phyloP scores from a whole-genome alignment of 1,284 basidiomycete species.

The Malassezia sp. region DNA sequence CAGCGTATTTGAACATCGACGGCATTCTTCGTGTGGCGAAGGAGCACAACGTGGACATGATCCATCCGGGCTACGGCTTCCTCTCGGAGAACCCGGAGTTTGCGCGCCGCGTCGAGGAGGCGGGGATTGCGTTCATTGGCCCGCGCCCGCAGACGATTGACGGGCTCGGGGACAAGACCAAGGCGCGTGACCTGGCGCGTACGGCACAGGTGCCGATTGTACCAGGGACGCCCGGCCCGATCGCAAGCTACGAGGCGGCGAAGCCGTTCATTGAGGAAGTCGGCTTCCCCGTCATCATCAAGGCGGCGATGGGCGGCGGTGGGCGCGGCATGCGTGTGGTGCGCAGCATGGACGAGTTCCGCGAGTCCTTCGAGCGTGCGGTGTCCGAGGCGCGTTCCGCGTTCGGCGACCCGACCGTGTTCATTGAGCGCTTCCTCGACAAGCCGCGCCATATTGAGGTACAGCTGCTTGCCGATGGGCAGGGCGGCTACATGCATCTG shows the following conservation, averaged over 20 bases:
- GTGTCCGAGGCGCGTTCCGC: slow-evolving; percentile 89
- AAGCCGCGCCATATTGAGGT: slow-evolving; percentile 95
- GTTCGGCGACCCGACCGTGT: slow-evolving; percentile 95
- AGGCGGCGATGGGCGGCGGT: slow-evolving; percentile 96
- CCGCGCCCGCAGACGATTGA: slow-evolving; percentile 94
- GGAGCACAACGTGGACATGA: slow-evolving; percentile 98
- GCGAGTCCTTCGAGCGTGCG: slow-evolving; percentile 80
- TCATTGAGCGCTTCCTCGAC: slow-evolving; percentile 89
- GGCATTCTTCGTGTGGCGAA: slow-evolving; percentile 63
- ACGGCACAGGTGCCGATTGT: slow-evolving; percentile 69
- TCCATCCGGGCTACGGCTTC: slow-evolving; percentile 82
- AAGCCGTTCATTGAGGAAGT: slow-evolving; percentile 82
- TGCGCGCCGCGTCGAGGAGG: slow-evolving; percentile 89
- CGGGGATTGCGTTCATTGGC: slow-evolving; percentile 92
- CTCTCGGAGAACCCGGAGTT: slow-evolving; percentile 92
- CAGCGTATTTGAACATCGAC: slow-evolving; percentile 90
- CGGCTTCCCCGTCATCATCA: slow-evolving; percentile 88
- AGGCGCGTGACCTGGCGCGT: slow-evolving; percentile 54
- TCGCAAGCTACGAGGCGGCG: slow-evolving; percentile 69
- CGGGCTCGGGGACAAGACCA: slow-evolving; percentile 95
- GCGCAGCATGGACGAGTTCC: slow-evolving; percentile 77
- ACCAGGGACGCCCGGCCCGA: slow-evolving; percentile 90
- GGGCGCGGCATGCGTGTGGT: slow-evolving; percentile 98
- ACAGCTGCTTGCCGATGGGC: slow-evolving; percentile 77
- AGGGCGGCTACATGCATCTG: slow-evolving; percentile 88